phyloP scores from a whole-genome alignment of 2,329 filamentous ascomycete species.

The Penicillium sp. region DNA sequence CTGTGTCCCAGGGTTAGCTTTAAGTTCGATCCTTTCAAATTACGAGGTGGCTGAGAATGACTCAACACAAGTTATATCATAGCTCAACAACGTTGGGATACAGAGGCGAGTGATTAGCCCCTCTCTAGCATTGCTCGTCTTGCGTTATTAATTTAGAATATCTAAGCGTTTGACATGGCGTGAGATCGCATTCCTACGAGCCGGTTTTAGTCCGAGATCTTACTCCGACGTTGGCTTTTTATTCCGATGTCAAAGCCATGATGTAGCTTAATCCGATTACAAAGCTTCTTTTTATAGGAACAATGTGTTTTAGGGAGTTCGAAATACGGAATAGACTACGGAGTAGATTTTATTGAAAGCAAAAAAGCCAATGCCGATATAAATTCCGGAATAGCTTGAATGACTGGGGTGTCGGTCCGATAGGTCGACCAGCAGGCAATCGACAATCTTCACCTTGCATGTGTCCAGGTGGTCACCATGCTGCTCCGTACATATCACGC shows the following conservation, averaged over 20 bases:
- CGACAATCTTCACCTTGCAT: not conserved
- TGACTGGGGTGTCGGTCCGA: not conserved
- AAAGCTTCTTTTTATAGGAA: too few relatives aligned
- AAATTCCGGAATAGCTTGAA: not conserved
- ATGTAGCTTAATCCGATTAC: too few relatives aligned
- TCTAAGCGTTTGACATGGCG: not conserved
- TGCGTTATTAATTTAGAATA: not conserved
- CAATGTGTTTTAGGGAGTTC: too few relatives aligned
- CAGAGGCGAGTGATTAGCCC: not conserved
- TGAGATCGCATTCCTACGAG: not conserved
- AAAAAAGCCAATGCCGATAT: not conserved
- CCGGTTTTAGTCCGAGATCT: not conserved
- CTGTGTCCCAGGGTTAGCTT: not conserved
- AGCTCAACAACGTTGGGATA: not conserved
- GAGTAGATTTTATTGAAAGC: not conserved
- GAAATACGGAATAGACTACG: too few relatives aligned
- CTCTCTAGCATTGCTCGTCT: not conserved
- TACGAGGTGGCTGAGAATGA: constrained; percentile 10
- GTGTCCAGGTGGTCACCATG: not conserved
- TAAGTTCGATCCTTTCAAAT: not conserved
- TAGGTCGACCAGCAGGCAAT: not conserved
- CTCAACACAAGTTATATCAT: not conserved
- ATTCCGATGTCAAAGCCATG: not conserved
- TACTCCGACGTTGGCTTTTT: not conserved
- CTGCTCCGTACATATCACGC: not conserved